Percentiles rank a stretch among this genome's conserved stretches.
Evolutionary conservation across 208 protist genomes (phyloP).

Genomic region (Acanthamoeba polyphaga): DNA sequence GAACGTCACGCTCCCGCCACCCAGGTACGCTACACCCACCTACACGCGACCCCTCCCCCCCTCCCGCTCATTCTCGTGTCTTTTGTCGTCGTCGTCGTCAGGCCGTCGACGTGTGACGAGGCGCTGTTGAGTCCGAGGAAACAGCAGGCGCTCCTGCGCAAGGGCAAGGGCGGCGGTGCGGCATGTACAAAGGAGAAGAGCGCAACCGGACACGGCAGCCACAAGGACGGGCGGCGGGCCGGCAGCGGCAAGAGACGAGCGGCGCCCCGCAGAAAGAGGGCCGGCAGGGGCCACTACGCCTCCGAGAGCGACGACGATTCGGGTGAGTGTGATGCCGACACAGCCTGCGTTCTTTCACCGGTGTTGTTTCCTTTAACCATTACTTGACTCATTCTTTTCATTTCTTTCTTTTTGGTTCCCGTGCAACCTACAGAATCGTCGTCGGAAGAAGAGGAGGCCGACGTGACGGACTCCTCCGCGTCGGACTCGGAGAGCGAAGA

Average conservation of each 20-base stretch:
- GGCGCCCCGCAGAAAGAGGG: neutral
- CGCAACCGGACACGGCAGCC: neutral
- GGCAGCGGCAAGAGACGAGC: neutral
- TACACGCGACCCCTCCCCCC: neutral
- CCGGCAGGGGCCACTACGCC: neutral
- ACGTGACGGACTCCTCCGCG: neutral
- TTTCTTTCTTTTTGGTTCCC: too few species aligned
- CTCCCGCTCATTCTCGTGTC: neutral
- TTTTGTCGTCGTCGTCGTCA: neutral
- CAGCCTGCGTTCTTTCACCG: too few species aligned
- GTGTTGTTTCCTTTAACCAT: too few species aligned
- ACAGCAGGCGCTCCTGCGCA: neutral
- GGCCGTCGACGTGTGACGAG: neutral
- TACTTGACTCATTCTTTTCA: too few species aligned
- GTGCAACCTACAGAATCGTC: neutral
- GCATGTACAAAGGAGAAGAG: neutral
- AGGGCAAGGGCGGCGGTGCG: neutral
- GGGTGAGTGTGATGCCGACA: neutral
- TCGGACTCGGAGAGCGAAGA: neutral
- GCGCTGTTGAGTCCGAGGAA: neutral
- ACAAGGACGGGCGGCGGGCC: neutral
- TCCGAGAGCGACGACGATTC: conserved; percentile 9
- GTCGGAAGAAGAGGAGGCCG: neutral
- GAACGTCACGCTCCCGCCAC: conserved; percentile 71
- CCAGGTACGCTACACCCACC: neutral